phyloP scores from a whole-genome alignment of 1,284 basidiomycete genomes.

The Earliella scabrosa region DNA sequence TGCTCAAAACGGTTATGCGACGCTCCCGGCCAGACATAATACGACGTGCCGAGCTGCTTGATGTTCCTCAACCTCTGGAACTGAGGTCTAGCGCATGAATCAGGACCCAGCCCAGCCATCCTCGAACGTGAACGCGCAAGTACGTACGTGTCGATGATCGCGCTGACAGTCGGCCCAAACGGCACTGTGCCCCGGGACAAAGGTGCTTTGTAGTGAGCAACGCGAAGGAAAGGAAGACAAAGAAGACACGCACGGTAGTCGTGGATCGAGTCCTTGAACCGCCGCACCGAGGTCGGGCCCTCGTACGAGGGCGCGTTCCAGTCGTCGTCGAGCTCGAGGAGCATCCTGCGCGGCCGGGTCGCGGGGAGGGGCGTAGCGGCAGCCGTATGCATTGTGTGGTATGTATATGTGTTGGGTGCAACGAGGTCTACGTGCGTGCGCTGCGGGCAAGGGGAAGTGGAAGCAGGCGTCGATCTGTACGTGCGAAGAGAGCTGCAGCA shows the following conservation, averaged over 20 bases:
- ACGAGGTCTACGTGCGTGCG: too few relatives aligned
- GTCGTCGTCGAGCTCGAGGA: constrained; percentile 21
- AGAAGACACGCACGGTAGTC: constrained; percentile 48
- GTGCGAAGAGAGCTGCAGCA: neutral
- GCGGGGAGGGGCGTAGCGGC: neutral
- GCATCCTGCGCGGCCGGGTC: constrained; percentile 13
- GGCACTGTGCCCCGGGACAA: constrained; percentile 32
- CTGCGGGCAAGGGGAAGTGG: neutral
- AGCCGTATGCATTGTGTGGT: neutral
- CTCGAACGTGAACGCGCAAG: neutral
- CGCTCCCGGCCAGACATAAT: constrained; percentile 76
- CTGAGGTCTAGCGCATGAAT: constrained; percentile 53
- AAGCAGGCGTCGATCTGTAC: too few relatives aligned
- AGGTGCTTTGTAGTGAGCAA: neutral
- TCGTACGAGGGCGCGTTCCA: constrained; percentile 7
- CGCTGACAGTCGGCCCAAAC: constrained; percentile 42
- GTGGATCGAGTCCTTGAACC: constrained; percentile 38
- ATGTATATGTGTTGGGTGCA: neutral
- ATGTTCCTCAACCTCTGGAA: constrained; percentile 76
- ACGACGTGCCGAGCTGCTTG: constrained; percentile 78
- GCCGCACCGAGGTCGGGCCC: constrained; percentile 14
- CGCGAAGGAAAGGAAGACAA: neutral
- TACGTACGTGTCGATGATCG: constrained; percentile 48
- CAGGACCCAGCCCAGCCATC: neutral
- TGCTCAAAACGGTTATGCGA: constrained; percentile 84